phyloP scores from a whole-genome alignment of 2,329 filamentous ascomycete genomes.

The Neofusicoccum kwambonambiense region DNA sequence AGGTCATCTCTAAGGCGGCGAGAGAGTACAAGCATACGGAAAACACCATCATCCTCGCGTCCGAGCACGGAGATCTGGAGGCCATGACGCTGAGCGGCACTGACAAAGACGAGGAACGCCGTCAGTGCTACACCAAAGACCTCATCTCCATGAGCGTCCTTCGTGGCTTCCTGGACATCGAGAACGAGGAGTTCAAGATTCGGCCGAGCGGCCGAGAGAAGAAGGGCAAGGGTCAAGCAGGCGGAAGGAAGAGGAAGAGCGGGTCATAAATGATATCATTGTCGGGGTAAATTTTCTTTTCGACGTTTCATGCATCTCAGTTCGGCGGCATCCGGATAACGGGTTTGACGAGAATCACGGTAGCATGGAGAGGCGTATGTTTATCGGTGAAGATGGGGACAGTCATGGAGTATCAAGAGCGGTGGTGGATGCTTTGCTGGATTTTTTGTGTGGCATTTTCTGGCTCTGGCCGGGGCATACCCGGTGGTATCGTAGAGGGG shows the following conservation, averaged over 20 bases:
- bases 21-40: conserved; percentile 22
- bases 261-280: background rate
- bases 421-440: no score
- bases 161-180: conserved; percentile 40
- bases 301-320: no score
- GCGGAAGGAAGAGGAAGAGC: background rate
- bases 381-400: no score
- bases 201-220: conserved; percentile 19
- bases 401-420: no score
- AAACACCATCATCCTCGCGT: conserved; percentile 40
- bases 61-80: conserved; percentile 37
- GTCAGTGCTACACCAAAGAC: conserved; percentile 42
- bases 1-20: conserved; percentile 28
- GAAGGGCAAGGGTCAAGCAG: background rate
- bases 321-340: no score
- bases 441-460: no score
- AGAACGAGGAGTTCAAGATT: conserved; percentile 39
- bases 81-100: conserved; percentile 32
- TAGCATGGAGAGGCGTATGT: no score
- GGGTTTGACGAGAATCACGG: no score
- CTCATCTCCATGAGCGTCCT: conserved; percentile 45
- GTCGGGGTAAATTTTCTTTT: no score
- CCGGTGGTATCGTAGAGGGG: no score
- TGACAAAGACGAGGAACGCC: conserved; percentile 21
- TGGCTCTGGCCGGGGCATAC: no score